Evolutionary conservation across 148 eudicot genomes (phyloP).

Genomic region (Amaranthus hypochondriacus): DNA sequence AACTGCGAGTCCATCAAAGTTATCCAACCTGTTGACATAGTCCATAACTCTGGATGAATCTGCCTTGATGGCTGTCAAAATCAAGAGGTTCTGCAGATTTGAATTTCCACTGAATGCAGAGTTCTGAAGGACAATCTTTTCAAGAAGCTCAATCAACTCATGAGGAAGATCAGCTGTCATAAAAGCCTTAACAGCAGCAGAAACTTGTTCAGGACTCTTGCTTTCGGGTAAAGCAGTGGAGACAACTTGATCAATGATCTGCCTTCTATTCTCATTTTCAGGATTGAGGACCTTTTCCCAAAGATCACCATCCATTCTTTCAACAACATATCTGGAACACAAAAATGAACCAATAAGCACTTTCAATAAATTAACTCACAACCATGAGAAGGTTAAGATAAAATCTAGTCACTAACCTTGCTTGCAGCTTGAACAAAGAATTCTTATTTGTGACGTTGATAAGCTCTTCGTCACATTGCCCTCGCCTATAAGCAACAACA

Average conservation of each 20-base stretch:
- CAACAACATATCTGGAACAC: conserved; percentile 75
- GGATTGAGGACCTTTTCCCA: conserved; percentile 95
- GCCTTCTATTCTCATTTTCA: conserved; percentile 89
- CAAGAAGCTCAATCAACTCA: conserved; percentile 94
- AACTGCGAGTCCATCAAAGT: conserved; percentile 99
- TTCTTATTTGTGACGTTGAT: conserved; percentile 93
- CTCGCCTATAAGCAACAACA: conserved; percentile 96
- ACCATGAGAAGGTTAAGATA: background rate
- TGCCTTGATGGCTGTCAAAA: conserved; percentile 94
- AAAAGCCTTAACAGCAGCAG: conserved; percentile 98
- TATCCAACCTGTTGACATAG: conserved; percentile 87
- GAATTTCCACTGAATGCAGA: conserved; percentile 98
- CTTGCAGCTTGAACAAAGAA: conserved; percentile 87
- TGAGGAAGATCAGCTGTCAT: conserved; percentile 99
- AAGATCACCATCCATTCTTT: conserved; percentile 90
- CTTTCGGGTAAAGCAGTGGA: conserved; percentile 99
- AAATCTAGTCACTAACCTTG: conserved; percentile 48
- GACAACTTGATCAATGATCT: conserved; percentile 98
- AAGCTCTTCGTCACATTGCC: conserved; percentile 98
- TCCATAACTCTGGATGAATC: conserved; percentile 97
- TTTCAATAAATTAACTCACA: conserved; percentile 4
- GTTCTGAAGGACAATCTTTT: conserved; percentile 96
- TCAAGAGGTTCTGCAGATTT: conserved; percentile 87
- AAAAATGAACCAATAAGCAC: conserved; percentile 5
- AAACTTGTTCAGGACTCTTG: conserved; percentile 99